Percentiles rank a stretch among this genome's conserved stretches.
Conservation (phyloP, 805 yeast genomes). For the Teunomyces atbi region DNA sequence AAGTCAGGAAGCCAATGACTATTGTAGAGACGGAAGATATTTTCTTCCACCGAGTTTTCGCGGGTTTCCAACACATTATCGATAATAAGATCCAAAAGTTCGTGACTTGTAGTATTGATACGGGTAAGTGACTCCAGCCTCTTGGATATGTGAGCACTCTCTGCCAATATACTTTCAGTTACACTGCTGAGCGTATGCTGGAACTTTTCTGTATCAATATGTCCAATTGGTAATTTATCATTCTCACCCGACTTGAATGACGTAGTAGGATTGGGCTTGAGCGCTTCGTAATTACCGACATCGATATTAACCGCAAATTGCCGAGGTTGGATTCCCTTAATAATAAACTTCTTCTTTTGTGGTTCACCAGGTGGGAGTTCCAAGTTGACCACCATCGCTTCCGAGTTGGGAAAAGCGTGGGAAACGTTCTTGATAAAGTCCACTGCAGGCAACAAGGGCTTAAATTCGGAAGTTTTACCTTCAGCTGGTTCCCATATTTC, state of each 20-base stretch:
- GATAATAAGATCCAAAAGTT: conserved; percentile 32
- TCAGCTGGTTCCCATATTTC: conserved; percentile 54
- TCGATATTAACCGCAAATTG: conserved; percentile 49
- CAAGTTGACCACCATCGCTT: conserved; percentile 85
- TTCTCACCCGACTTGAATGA: conserved; percentile 13
- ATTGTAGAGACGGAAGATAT: conserved; percentile 36
- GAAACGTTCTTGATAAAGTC: conserved; percentile 95
- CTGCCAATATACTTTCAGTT: conserved; percentile 23
- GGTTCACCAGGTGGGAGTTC: conserved; percentile 38
- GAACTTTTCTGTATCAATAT: conserved; percentile 33
- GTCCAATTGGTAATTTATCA: conserved; percentile 32
- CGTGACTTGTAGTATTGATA: conserved; percentile 31
- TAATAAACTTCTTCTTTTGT: conserved; percentile 77
- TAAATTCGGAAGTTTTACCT: conserved; percentile 25
- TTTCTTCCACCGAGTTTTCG: conserved; percentile 23
- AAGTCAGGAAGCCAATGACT: conserved; percentile 40
- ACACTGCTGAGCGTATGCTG: conserved; percentile 22
- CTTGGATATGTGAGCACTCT: conserved; percentile 17
- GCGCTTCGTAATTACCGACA: conserved; percentile 43
- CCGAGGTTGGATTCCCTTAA: conserved; percentile 93
- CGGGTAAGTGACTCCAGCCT: conserved; percentile 17
- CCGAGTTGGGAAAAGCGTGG: conserved; percentile 80
- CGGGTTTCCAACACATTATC: conserved; percentile 21
- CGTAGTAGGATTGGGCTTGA: conserved; percentile 19
- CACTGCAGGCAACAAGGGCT: conserved; percentile 78